Evolutionary conservation across 495 filamentous ascomycete species (phyloP).

Genomic region (Penicillium pancosmium): DNA sequence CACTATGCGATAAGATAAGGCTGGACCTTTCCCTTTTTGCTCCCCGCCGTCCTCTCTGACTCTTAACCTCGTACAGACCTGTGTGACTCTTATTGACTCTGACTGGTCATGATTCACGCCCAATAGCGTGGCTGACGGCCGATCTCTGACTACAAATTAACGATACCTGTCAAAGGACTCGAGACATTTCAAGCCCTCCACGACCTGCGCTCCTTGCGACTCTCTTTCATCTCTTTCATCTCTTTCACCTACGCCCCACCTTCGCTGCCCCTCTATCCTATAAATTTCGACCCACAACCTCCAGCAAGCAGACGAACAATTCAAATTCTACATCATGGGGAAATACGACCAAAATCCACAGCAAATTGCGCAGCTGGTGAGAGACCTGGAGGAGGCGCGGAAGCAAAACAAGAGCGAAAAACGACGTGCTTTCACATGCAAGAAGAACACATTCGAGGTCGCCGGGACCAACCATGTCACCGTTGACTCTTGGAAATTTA

Average conservation of each 20-base stretch:
- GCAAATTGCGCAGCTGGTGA: conserved; percentile 61
- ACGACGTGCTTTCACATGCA: conserved; percentile 63
- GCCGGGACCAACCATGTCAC: conserved; percentile 56
- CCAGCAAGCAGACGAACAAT: neutral
- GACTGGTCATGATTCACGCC: neutral
- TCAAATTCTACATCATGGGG: neutral
- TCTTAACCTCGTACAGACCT: neutral
- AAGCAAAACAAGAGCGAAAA: conserved; percentile 46
- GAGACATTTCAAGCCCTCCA: neutral
- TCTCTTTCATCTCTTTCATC: neutral
- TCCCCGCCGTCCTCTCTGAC: conserved; percentile 22
- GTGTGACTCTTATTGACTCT: neutral
- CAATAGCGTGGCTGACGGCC: neutral
- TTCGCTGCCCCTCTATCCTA: conserved; percentile 16
- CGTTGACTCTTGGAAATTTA: conserved; percentile 91
- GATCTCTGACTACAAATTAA: neutral
- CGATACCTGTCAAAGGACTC: neutral
- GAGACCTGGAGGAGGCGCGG: conserved; percentile 55
- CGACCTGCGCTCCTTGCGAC: neutral
- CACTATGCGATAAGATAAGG: conserved; percentile 17
- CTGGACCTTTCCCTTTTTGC: conserved; percentile 22
- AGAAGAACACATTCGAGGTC: conserved; percentile 73
- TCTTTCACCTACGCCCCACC: conserved; percentile 2
- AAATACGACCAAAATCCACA: conserved; percentile 57
- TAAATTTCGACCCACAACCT: neutral